Percentiles rank a stretch among this genome's conserved stretches.
These are phyloP conservation scores for Thermomucor indicae-seudaticae DNA, from an alignment of 371 early-diverging fungal genomes.

Conservation along the genomic window DNA sequence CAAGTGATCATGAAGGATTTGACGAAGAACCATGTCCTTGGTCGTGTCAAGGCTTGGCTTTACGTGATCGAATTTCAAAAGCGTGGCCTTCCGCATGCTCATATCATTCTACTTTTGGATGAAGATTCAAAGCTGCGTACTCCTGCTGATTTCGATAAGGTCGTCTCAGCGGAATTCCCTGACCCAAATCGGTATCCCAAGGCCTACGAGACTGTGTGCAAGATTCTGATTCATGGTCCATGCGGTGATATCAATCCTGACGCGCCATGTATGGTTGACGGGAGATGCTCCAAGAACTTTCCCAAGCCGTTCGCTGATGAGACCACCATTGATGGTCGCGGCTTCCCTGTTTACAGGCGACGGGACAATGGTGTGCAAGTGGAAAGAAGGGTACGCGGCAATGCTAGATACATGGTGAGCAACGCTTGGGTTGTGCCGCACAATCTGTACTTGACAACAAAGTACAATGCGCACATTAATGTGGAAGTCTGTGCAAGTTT, in stretches of 20 bases:
- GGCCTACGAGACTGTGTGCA: constrained; percentile 19
- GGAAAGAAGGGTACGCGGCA: too few species aligned
- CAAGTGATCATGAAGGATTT: constrained; percentile 18
- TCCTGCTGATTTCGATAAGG: constrained; percentile 14
- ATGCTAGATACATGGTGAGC: not conserved
- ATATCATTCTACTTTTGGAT: constrained; percentile 26
- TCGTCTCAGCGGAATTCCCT: constrained; percentile 27
- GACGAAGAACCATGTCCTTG: constrained; percentile 13
- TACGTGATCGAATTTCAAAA: constrained; percentile 22
- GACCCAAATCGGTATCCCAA: constrained; percentile 12
- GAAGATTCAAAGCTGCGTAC: constrained; percentile 8
- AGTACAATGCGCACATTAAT: constrained; percentile 38
- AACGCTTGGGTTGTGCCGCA: constrained; percentile 27
- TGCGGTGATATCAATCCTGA: constrained; percentile 14
- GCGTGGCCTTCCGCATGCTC: constrained; percentile 23
- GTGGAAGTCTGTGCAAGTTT: constrained; percentile 23
- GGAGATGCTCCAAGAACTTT: not conserved
- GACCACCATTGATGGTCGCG: not conserved
- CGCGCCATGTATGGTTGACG: constrained; percentile 22
- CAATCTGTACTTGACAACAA: constrained; percentile 23
- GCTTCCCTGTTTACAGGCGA: not conserved
- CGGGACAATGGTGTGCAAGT: too few species aligned
- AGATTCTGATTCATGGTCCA: constrained; percentile 30
- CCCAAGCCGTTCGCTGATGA: not conserved
- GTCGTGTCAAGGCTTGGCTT: constrained; percentile 8